Percentiles rank a stretch among this genome's conserved stretches.
phyloP scores from a whole-genome alignment of 2,329 filamentous ascomycete genomes.

The Pestalotiopsis sp. region DNA sequence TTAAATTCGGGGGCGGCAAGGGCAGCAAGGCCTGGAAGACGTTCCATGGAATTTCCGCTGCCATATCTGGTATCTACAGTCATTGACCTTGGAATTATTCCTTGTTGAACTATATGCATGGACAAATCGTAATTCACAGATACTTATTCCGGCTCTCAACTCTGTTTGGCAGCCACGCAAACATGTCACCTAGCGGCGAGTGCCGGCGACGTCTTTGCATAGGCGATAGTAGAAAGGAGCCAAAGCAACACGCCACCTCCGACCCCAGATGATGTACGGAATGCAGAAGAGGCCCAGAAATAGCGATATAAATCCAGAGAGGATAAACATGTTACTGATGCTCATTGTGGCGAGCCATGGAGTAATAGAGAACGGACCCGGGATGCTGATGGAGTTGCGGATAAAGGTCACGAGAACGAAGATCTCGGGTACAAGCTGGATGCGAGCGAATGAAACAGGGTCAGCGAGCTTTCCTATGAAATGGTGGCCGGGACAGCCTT shows the following conservation, averaged over 20 bases:
- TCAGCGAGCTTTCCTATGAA: not conserved
- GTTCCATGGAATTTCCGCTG: too few relatives aligned
- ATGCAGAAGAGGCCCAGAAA: not conserved
- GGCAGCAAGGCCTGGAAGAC: too few relatives aligned
- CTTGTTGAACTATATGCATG: too few relatives aligned
- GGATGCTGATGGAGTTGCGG: conserved; percentile 33
- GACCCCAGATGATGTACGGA: not conserved
- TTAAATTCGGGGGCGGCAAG: too few relatives aligned
- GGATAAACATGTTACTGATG: conserved; percentile 16
- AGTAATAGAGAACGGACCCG: conserved; percentile 30
- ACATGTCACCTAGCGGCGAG: not conserved
- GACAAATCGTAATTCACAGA: too few relatives aligned
- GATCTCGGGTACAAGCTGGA: conserved; percentile 23
- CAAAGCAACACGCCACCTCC: not conserved
- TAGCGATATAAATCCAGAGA: not conserved
- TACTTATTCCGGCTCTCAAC: too few relatives aligned
- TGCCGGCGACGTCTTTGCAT: not conserved
- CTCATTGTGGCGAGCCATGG: conserved; percentile 29
- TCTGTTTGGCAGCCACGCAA: too few relatives aligned
- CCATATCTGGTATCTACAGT: too few relatives aligned
- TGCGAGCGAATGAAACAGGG: not conserved
- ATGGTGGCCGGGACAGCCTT: too few relatives aligned
- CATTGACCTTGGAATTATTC: too few relatives aligned
- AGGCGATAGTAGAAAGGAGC: not conserved
- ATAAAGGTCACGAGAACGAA: conserved; percentile 34